Base-by-base conservation (phyloP, 331 rosid species). In the Acacia pycnantha region DNA sequence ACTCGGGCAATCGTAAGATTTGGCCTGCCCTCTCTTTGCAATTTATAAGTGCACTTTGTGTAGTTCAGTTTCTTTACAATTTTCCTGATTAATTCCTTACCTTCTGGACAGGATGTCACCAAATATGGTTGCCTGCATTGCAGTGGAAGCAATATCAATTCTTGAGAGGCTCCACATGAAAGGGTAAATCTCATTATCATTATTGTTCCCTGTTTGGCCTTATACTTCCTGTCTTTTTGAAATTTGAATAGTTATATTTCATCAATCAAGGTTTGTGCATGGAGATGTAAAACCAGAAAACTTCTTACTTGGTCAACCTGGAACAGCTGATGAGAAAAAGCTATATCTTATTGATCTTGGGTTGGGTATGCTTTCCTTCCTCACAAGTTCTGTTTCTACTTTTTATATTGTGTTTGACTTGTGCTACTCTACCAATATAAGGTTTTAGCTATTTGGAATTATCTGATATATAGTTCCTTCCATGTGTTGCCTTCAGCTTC, bases 231-330 rank as follows among this genome's bases (percentile, higher is more conserved):
- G 48, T 54, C 74, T 56, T 82, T 81, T 43, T 80, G 71, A 44
- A 64, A 80, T 81, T 33, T 80, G 71, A 44, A 24, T 24, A 29
- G 35, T 80, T 59, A 62, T 72, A 24, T 61, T 31, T 68, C 73
- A 68, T 68, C 77, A 85, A 80, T 67, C 70, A 58, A 94, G 98
- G 89, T 94, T 92, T 82, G 98, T 94, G 87, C 98, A 94, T 76
- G 98, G 98, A 79, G 98, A 94, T 84, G 97, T 94, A 82, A 94
- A 94, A 86, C 98, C 98, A 26, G 98, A 94, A 83, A 94, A 92
- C 88, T 94, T 94, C 79, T 89, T 94, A 81, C 97, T 94, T 84
- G 98, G 98, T 86, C 98, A 90, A 78, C 90, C 95, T 29, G 98
- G 97, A 87, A 61, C 98, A 10, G 87, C 92, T 53, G 98, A 94